Evolutionary conservation across 371 early-diverging fungal genomes (phyloP).

Genomic region (Cokeromyces recurvatus): DNA sequence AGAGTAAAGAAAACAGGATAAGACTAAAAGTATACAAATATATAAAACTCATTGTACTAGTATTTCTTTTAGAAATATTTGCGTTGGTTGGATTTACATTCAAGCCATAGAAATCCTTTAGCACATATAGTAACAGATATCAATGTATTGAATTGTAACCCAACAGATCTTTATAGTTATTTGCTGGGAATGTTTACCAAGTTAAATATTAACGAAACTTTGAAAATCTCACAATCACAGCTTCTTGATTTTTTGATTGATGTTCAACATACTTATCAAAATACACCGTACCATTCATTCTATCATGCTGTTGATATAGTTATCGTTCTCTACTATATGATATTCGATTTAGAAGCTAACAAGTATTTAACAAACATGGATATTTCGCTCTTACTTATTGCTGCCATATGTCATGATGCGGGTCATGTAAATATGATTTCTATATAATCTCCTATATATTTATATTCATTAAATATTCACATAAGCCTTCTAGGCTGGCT

Average conservation of each 20-base stretch:
- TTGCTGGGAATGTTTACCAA: constrained; percentile 61
- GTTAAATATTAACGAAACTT: constrained; percentile 44
- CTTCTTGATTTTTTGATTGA: constrained; percentile 73
- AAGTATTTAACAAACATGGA: constrained; percentile 60
- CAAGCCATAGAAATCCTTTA: neutral
- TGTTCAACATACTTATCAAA: constrained; percentile 62
- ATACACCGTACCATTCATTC: constrained; percentile 82
- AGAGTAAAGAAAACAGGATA: neutral
- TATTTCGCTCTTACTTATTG: constrained; percentile 64
- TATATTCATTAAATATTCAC: constrained; percentile 30
- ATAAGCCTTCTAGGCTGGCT: no score
- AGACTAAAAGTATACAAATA: no score
- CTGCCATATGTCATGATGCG: constrained; percentile 85
- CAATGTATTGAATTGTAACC: constrained; percentile 56
- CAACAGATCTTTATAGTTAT: constrained; percentile 60
- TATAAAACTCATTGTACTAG: no score
- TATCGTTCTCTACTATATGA: constrained; percentile 64
- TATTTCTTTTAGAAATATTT: constrained; percentile 3
- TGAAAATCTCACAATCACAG: constrained; percentile 46
- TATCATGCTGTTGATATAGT: constrained; percentile 81
- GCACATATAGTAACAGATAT: constrained; percentile 31
- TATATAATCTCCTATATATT: neutral
- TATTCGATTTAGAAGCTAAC: constrained; percentile 53
- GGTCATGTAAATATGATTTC: constrained; percentile 72
- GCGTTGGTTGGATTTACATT: constrained; percentile 1